Base-by-base conservation (phyloP, 306 rosid genomes). In the Lablab purpureus region DNA sequence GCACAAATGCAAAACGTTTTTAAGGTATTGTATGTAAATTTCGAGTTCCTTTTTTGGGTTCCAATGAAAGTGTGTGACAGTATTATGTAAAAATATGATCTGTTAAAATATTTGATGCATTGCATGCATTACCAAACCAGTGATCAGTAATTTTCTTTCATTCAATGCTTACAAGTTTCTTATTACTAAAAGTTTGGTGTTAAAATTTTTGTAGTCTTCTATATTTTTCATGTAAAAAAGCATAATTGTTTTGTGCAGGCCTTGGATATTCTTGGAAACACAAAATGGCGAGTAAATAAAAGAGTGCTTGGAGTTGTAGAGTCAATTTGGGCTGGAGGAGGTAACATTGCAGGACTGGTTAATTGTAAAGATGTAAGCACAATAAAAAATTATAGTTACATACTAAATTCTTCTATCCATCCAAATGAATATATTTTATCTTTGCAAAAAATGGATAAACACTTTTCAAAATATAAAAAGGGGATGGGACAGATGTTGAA, bases 251-350 rank as follows among this genome's bases (percentile, higher is more conserved):
- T 76, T 56, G 12, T 81, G 19, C 87, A 91, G 98, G 94, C 98
- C 60, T 87, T 93, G 76, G 98, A 91, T 83, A 60, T 91, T 87
- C 98, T 89, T 72, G 94, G 98, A 64, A 89, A 71, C 83, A 89
- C 97, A 83, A 93, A 93, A 75, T 93, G 98, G 98, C 81, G 93
- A 88, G 77, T 93, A 46, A 93, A 91, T 75, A 89, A 75, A 84
- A 93, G 81, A 84, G 84, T 93, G 52, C 89, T 91, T 65, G 84
- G 74, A 14, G 89, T 93, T 81, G 91, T 89, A 71, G 97, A 93
- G 85, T 79, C 89, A 82, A 80, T 93, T 83, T 93, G 98, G 98
- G 91, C 87, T 56, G 87, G 63, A 81, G 97, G 98, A 65, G 98
- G 98, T 83, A 85, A 88, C 82, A 60, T 86, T 75, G 98, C 94